A percentile compares a stretch with the other conserved stretches of the same genome.
Conservation (phyloP, 2,329 filamentous ascomycete species). For the Diaporthe citrichinensis region DNA sequence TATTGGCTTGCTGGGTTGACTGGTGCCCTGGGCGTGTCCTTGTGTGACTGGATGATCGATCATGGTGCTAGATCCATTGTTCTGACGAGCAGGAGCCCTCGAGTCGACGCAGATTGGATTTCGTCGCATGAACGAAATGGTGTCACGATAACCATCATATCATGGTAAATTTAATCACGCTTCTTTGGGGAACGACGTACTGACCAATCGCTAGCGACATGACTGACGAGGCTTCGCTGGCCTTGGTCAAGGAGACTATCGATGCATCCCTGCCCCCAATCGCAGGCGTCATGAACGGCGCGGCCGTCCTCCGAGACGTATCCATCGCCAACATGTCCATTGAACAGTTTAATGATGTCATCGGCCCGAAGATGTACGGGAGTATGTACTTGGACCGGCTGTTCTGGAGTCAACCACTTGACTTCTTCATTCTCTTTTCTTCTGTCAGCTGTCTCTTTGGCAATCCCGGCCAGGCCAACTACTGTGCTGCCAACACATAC, state of each 20-base stretch:
- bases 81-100: conserved; percentile 56
- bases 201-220: conserved; percentile 34
- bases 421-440: conserved; percentile 58
- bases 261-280: conserved; percentile 42
- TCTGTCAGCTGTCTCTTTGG: conserved; percentile 60
- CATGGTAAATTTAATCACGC: background rate
- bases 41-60: conserved; percentile 56
- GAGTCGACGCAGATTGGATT: conserved; percentile 49
- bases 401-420: conserved; percentile 43
- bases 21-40: conserved; percentile 53
- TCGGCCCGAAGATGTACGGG: conserved; percentile 47
- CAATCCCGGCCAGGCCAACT: conserved; percentile 60
- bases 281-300: conserved; percentile 44
- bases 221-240: conserved; percentile 38
- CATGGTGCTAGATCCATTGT: conserved; percentile 55
- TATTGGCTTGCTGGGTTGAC: conserved; percentile 53
- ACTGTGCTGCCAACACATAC: conserved; percentile 56
- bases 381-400: conserved; percentile 47
- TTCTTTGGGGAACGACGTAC: background rate
- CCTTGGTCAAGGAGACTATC: conserved; percentile 35
- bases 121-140: background rate
- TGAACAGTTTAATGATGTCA: conserved; percentile 41
- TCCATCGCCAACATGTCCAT: conserved; percentile 44
- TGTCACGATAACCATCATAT: background rate
- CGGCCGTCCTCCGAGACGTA: conserved; percentile 46